phyloP scores from a whole-genome alignment of 2,329 filamentous ascomycete species.

The Didymella exigua region DNA sequence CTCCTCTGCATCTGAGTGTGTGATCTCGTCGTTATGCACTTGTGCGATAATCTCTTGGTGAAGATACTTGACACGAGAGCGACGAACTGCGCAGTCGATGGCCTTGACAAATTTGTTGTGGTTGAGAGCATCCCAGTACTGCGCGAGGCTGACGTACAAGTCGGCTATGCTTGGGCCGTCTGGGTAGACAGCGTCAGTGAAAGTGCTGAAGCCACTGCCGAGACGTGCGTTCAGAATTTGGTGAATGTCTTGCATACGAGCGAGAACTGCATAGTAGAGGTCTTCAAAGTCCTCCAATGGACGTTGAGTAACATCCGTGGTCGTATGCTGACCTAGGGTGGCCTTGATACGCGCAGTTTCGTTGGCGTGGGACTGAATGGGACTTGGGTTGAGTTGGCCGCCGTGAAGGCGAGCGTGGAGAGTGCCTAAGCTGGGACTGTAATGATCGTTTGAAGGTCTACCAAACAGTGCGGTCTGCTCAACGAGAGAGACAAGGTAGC shows the following conservation, averaged over 20 bases:
- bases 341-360: conserved; percentile 43
- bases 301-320: conserved; percentile 65
- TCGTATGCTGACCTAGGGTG: conserved; percentile 61
- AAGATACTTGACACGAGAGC: conserved; percentile 22
- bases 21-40: conserved; percentile 19
- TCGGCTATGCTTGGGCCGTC: conserved; percentile 22
- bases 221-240: conserved; percentile 30
- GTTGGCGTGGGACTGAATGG: conserved; percentile 21
- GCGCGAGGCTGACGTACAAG: conserved; percentile 21
- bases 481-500: conserved; percentile 23
- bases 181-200: conserved; percentile 16
- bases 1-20: conserved; percentile 16
- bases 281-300: conserved; percentile 43
- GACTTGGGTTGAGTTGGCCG: conserved; percentile 28
- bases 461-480: conserved; percentile 21
- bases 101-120: conserved; percentile 28
- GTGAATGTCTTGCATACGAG: conserved; percentile 35
- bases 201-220: conserved; percentile 31
- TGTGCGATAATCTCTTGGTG: conserved; percentile 25
- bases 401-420: conserved; percentile 44
- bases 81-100: conserved; percentile 34
- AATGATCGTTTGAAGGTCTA: conserved; percentile 14
- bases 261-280: conserved; percentile 40
- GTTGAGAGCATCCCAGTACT: conserved; percentile 37
- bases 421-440: conserved; percentile 38